Percentiles rank a stretch among this genome's conserved stretches.
Conservation (phyloP, 495 filamentous ascomycete species). For the Podospora conica region DNA sequence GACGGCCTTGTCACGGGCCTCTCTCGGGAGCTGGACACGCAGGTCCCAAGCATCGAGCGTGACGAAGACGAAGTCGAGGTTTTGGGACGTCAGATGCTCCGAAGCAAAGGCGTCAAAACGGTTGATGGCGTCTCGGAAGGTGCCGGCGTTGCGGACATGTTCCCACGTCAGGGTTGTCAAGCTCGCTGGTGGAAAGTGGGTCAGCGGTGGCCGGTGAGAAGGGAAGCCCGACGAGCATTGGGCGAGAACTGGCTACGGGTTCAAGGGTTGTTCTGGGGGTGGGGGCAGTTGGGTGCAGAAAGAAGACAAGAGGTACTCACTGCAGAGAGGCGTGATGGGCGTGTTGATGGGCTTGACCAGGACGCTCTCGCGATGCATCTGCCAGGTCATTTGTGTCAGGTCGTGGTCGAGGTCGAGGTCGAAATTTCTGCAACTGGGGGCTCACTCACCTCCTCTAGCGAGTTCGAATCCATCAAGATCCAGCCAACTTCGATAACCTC, state of each 20-base stretch:
- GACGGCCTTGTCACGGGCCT: constrained; percentile 95
- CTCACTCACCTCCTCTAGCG: constrained; percentile 83
- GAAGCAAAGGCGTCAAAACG: constrained; percentile 88
- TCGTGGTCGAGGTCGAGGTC: neutral
- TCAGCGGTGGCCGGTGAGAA: constrained; percentile 12
- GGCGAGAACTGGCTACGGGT: neutral
- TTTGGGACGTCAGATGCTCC: constrained; percentile 76
- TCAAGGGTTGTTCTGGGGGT: neutral
- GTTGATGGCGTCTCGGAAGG: constrained; percentile 93
- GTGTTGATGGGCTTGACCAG: constrained; percentile 98
- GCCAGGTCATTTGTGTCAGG: constrained; percentile 13
- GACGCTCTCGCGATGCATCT: constrained; percentile 92
- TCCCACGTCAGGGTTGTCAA: constrained; percentile 98
- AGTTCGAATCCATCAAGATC: constrained; percentile 89
- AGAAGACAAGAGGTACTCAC: constrained; percentile 54
- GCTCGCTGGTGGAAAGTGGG: constrained; percentile 57
- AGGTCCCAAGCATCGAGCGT: constrained; percentile 98
- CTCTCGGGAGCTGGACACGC: constrained; percentile 91
- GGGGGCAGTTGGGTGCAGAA: constrained; percentile 1
- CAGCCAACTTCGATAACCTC: constrained; percentile 98
- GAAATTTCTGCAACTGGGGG: constrained; percentile 4
- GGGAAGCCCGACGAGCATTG: constrained; percentile 5
- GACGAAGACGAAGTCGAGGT: constrained; percentile 94
- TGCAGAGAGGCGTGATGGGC: constrained; percentile 96
- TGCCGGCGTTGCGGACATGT: constrained; percentile 91